phyloP scores from a whole-genome alignment of 352 stramenopile genomes.

The Globisporangium rhizosaccharum region DNA sequence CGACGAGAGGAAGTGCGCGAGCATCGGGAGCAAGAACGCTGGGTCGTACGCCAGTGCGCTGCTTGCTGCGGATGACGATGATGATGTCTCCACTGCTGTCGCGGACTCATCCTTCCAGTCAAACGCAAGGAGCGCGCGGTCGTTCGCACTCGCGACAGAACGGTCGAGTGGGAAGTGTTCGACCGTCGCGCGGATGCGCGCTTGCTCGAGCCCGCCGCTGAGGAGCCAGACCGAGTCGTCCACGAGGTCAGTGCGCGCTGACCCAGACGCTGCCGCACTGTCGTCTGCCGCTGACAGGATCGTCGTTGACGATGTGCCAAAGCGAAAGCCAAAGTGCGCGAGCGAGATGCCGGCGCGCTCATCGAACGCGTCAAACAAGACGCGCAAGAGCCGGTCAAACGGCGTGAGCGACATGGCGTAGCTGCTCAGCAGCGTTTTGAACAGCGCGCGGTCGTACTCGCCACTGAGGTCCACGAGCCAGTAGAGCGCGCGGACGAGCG shows the following conservation, averaged over 20 bases:
- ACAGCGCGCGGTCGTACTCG: conserved; percentile 45
- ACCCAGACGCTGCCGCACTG: background rate
- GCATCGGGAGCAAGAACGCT: conserved; percentile 69
- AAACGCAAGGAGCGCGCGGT: conserved; percentile 26
- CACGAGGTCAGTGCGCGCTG: conserved; percentile 33
- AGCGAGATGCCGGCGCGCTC: conserved; percentile 25
- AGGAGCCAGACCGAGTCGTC: conserved; percentile 68
- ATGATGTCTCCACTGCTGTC: background rate
- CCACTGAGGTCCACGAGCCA: conserved; percentile 31
- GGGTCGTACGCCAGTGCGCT: conserved; percentile 49
- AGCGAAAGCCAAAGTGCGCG: conserved; percentile 62
- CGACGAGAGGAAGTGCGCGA: conserved; percentile 70
- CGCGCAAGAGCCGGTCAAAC: conserved; percentile 49
- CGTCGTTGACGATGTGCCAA: conserved; percentile 41
- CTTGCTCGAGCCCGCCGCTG: conserved; percentile 52
- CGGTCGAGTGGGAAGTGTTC: conserved; percentile 64
- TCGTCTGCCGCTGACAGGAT: conserved; percentile 19
- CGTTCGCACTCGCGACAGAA: conserved; percentile 19
- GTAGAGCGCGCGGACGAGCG: conserved; percentile 36
- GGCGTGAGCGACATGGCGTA: conserved; percentile 70
- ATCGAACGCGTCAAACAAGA: conserved; percentile 57
- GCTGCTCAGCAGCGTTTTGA: conserved; percentile 47
- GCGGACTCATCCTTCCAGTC: conserved; percentile 6
- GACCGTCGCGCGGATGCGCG: conserved; percentile 61
- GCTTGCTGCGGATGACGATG: background rate